Conservation (phyloP, 176 grass and related monocot species). For the Juncus effusus region DNA sequence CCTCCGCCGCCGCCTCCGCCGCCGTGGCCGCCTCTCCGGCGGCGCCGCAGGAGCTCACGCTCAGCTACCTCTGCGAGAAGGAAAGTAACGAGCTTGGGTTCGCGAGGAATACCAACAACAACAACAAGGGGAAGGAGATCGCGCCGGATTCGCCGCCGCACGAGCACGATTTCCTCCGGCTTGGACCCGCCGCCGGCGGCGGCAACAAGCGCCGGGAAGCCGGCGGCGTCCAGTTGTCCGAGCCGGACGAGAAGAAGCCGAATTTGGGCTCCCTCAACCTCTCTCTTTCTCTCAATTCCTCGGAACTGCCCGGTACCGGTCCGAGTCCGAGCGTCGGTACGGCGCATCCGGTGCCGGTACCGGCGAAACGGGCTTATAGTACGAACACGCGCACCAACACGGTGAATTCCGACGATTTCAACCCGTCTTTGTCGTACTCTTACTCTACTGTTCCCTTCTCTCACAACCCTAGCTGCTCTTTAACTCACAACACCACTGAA, state of each 20-base stretch:
- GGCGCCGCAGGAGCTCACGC: conserved; percentile 45
- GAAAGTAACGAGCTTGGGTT: conserved; percentile 25
- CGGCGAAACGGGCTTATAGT: conserved; percentile 43
- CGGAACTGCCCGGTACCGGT: conserved; percentile 15
- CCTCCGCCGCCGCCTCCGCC: not conserved
- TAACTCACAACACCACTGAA: conserved; percentile 90
- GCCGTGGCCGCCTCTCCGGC: conserved; percentile 10
- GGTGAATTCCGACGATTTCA: conserved; percentile 82
- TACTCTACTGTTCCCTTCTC: conserved; percentile 76
- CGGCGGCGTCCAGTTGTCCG: conserved; percentile 4
- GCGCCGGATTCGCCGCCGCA: not conserved
- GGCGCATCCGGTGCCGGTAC: conserved; percentile 15
- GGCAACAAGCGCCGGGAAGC: conserved; percentile 22
- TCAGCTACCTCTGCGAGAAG: conserved; percentile 50
- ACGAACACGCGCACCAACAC: conserved; percentile 55
- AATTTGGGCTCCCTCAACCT: conserved; percentile 31
- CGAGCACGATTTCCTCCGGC: conserved; percentile 19
- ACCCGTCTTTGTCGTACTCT: conserved; percentile 68
- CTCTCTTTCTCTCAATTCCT: conserved; percentile 65
- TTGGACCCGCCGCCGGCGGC: conserved; percentile 17
- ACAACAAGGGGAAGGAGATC: conserved; percentile 35
- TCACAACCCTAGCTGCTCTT: conserved; percentile 96
- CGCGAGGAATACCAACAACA: not conserved
- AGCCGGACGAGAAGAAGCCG: conserved; percentile 25
- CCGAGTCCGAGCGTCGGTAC: conserved; percentile 6